Percentiles rank a stretch among this genome's conserved stretches.
These are phyloP conservation scores for Xylariales sp. DNA, from an alignment of 2,329 filamentous ascomycete species.

Conservation along the genomic window DNA sequence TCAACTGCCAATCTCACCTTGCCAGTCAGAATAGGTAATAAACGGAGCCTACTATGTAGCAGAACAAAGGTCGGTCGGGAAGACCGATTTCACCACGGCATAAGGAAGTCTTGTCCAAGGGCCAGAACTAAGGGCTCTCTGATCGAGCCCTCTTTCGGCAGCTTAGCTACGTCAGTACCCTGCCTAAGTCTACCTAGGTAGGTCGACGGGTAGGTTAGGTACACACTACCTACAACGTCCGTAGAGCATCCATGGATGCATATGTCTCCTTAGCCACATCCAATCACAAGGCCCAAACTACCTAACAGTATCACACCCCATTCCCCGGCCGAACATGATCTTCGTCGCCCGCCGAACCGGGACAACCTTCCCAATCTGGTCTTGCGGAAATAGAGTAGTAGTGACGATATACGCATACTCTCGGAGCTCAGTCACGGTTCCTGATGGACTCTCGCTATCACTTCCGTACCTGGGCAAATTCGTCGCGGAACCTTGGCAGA, in stretches of 20 bases:
- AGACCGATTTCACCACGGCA: background rate
- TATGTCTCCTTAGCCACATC: background rate
- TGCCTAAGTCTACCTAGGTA: no score
- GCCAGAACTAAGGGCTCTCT: background rate
- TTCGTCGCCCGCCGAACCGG: background rate
- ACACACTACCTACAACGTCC: background rate
- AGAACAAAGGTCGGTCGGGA: background rate
- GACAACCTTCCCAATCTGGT: no score
- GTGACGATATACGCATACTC: no score
- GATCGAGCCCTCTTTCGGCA: background rate
- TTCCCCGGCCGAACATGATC: background rate
- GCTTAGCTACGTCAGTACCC: background rate
- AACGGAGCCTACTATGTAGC: no score
- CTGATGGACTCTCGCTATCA: no score
- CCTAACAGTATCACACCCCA: no score
- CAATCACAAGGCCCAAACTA: conserved; percentile 2
- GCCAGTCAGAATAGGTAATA: background rate
- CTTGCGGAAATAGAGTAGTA: no score
- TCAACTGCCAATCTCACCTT: background rate
- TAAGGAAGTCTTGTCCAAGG: background rate
- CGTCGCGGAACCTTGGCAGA: no score
- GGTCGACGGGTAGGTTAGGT: no score
- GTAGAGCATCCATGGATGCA: background rate
- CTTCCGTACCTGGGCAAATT: no score
- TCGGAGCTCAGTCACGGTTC: no score